phyloP scores from a whole-genome alignment of 2,329 filamentous ascomycete genomes.

The Penicillium sp. region DNA sequence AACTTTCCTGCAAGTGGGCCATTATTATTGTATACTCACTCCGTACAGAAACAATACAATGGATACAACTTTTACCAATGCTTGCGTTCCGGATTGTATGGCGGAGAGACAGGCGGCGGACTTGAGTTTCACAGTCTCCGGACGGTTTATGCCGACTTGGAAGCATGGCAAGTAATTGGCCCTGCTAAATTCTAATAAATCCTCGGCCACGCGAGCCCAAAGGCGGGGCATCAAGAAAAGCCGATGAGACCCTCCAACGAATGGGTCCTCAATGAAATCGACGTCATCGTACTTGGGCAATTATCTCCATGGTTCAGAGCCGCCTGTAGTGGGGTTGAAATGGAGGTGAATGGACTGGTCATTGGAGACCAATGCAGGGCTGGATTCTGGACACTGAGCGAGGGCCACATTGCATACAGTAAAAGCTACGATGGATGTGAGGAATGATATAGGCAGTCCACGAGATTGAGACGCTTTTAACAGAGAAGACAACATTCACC shows the following conservation, averaged over 20 bases:
- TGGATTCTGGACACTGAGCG: neutral
- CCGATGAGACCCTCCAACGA: slow-evolving; percentile 21
- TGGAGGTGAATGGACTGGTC: neutral
- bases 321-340: neutral
- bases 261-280: slow-evolving; percentile 5
- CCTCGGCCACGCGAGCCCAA: slow-evolving; percentile 25
- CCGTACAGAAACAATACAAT: slow-evolving; percentile 15
- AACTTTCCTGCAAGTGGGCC: slow-evolving; percentile 24
- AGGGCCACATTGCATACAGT: neutral
- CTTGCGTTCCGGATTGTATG: slow-evolving; percentile 14
- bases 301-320: slow-evolving; percentile 5
- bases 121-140: slow-evolving; percentile 9
- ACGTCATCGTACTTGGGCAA: slow-evolving; percentile 25
- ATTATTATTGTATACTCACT: slow-evolving; percentile 17
- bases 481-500: neutral
- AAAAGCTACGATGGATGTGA: neutral
- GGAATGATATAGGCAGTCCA: neutral
- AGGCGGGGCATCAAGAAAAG: slow-evolving; percentile 19
- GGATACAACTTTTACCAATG: neutral
- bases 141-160: neutral
- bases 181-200: neutral
- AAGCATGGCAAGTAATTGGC: neutral
- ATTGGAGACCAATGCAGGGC: neutral
- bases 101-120: slow-evolving; percentile 6
- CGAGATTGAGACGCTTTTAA: neutral